These are phyloP conservation scores for Marchantia paleacea DNA, from an alignment of 225 moss, liverwort and hornwort genomes.

Conservation along the genomic window DNA sequence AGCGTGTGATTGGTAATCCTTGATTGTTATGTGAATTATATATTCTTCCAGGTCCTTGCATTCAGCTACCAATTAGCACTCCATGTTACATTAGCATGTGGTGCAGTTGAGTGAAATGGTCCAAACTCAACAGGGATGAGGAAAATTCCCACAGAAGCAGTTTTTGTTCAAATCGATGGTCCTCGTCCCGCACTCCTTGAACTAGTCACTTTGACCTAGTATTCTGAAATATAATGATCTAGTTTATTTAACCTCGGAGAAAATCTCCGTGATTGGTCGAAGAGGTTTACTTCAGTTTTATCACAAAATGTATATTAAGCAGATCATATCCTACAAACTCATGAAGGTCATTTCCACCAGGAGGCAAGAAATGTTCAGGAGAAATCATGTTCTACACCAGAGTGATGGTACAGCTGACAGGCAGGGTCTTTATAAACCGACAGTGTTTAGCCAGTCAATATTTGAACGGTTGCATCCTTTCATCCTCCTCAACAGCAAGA, in stretches of 20 bases:
- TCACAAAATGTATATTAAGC: neutral
- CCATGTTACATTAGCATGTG: too few relatives aligned
- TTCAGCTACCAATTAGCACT: too few relatives aligned
- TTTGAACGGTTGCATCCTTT: too few relatives aligned
- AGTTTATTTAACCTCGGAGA: neutral
- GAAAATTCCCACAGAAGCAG: neutral
- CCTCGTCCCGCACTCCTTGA: neutral
- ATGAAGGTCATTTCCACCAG: neutral
- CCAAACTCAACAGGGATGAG: neutral
- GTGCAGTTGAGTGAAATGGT: neutral
- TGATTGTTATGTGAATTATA: too few relatives aligned
- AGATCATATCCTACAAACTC: neutral
- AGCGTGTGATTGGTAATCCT: too few relatives aligned
- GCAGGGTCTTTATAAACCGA: neutral
- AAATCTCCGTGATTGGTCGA: neutral
- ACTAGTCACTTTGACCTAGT: too few relatives aligned
- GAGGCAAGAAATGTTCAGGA: neutral
- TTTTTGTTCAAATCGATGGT: neutral
- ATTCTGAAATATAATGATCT: neutral
- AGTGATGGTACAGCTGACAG: neutral
- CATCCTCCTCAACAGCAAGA: too few relatives aligned
- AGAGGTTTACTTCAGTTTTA: neutral
- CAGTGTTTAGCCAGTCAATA: too few relatives aligned
- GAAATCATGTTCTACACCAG: neutral
- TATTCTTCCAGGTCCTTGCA: too few relatives aligned